Base-by-base conservation (phyloP, 768 basidiomycete species). In the Amanita polypyramis region DNA sequence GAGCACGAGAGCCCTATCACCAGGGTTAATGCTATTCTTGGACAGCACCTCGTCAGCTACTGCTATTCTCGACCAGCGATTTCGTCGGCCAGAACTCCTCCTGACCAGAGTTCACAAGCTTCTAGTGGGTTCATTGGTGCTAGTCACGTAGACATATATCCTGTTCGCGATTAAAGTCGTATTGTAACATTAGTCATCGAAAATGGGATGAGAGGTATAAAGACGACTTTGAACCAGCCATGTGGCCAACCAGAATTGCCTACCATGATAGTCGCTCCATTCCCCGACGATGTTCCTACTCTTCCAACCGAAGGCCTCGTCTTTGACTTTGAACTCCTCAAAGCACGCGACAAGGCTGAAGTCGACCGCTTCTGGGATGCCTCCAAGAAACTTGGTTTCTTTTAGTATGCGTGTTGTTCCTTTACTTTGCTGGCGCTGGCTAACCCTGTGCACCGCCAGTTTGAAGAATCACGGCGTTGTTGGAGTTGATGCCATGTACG, bases 371-470 rank as follows among this genome's bases (percentile, higher is more conserved):
- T 84, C 1, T 81, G 75, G 75, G 61, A 71, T 39, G 79, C 79
- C 1, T 75, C 72, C 8, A 80, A 74, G 0, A 66, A 72, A 40
- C 65, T 81, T 1, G 79, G 80, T 1, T 82, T 84, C 58, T 84
- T 79, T 76, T 82, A 80, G 76, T 79, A 56, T 59, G 77, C 73
- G 47, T 12, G 25, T 7, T 4, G 5, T 20, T 37, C 25, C 21
- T 19, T 20, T n/a, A 17, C 45, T 23, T 38, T 37, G 35, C 36
- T 12, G 12, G 5, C 36, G 14, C 23, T 7, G 3, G 4, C 9
- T 27, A 19, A 33, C 23, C 8, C 47, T 14, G 19, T 17, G 23
- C 50, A 32, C 27, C 29, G 41, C 15, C 45, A 78, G 77, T 52
- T 57, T 81, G 36, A 76, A 74, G 55, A 78, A 80, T 52, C 76